Percentiles rank a stretch among this genome's conserved stretches.
phyloP scores from a whole-genome alignment of 305 asterid genomes.

The Plantago rigida region DNA sequence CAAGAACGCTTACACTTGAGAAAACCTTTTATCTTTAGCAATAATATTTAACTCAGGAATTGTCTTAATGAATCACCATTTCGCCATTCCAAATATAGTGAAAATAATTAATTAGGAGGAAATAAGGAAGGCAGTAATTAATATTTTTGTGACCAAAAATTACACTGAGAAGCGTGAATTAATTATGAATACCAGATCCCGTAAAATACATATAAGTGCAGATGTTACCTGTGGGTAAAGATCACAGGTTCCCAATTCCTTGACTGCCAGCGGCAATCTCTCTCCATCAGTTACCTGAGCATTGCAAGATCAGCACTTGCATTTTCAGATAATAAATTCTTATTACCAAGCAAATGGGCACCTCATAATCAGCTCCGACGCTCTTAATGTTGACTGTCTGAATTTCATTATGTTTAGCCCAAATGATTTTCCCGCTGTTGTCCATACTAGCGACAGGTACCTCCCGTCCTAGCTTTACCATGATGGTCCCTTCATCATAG shows the following conservation, averaged over 20 bases:
- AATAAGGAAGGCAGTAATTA: background rate
- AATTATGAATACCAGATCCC: conserved; percentile 8
- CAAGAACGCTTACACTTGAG: background rate
- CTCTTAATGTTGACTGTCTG: conserved; percentile 95
- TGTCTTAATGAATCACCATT: background rate
- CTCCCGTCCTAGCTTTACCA: conserved; percentile 97
- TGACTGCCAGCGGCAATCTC: conserved; percentile 87
- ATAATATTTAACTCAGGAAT: background rate
- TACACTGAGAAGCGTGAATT: conserved; percentile 13
- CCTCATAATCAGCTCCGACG: conserved; percentile 92
- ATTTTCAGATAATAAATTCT: conserved; percentile 6
- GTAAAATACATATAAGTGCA: conserved; percentile 2
- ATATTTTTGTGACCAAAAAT: background rate
- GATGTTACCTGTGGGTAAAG: conserved; percentile 42
- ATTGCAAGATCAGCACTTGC: conserved; percentile 16
- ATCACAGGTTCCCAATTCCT: conserved; percentile 95
- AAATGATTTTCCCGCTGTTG: conserved; percentile 85
- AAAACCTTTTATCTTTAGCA: conserved; percentile 17
- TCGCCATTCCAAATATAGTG: background rate
- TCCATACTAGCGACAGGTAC: conserved; percentile 97
- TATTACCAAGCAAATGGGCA: conserved; percentile 25
- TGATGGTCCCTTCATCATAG: conserved; percentile 94
- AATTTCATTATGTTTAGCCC: conserved; percentile 98
- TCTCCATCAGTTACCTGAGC: conserved; percentile 93
- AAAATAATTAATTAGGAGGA: conserved; percentile 1